phyloP scores from a whole-genome alignment of 305 asterid genomes.

The Ajuga reptans region DNA sequence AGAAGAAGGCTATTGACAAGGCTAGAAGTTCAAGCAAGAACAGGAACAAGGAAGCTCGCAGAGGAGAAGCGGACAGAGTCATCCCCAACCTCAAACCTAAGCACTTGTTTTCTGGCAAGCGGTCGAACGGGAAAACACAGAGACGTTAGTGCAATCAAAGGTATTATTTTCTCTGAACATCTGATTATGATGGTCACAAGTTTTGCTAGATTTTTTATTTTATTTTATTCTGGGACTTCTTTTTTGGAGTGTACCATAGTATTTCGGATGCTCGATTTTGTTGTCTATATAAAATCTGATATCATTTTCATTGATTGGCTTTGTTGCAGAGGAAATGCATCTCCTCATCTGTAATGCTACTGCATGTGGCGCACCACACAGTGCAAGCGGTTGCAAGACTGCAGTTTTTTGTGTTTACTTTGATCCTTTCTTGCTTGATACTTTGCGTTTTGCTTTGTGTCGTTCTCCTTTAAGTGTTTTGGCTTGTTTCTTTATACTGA shows the following conservation, averaged over 20 bases:
- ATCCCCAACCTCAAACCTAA: constrained; percentile 76
- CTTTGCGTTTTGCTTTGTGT: background rate
- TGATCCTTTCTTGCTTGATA: background rate
- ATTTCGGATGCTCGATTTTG: background rate
- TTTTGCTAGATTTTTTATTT: background rate
- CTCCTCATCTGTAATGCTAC: background rate
- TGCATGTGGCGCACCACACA: constrained; percentile 9
- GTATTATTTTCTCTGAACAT: constrained; percentile 27
- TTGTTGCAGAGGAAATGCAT: constrained; percentile 22
- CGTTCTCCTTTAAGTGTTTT: background rate
- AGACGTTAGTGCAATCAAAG: constrained; percentile 49
- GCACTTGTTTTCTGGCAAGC: constrained; percentile 76
- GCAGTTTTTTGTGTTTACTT: constrained; percentile 7
- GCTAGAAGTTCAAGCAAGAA: constrained; percentile 43
- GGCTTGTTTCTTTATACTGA: background rate
- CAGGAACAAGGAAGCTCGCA: constrained; percentile 76
- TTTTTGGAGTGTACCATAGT: too few relatives aligned
- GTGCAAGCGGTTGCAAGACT: constrained; percentile 16
- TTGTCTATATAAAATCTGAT: background rate
- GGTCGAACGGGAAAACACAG: constrained; percentile 66
- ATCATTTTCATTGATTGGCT: background rate
- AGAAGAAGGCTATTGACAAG: constrained; percentile 57
- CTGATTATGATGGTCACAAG: background rate
- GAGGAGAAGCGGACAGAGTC: constrained; percentile 80
- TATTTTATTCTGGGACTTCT: too few relatives aligned